Evolutionary conservation across 164 flowering plant genomes (phyloP).

Genomic region (Pachysandra terminalis): DNA sequence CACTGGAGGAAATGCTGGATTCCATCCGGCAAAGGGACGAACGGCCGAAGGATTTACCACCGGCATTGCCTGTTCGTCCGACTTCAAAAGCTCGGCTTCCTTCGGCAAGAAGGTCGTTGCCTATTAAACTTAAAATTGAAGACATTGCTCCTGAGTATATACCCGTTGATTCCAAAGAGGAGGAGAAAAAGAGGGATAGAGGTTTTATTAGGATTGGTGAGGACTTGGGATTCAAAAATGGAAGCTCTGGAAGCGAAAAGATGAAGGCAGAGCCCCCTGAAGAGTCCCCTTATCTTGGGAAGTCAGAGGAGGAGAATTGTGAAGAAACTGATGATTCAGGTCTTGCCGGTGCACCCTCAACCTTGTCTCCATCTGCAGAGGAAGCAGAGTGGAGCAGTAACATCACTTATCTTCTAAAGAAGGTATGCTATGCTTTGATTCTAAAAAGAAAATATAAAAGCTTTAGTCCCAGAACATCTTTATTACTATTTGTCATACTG

Average conservation of each 20-base stretch:
- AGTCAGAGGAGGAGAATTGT: conserved; percentile 13
- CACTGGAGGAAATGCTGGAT: conserved; percentile 94
- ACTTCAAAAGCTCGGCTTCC: conserved; percentile 69
- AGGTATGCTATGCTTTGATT: conserved; percentile 39
- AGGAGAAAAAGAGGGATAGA: conserved; percentile 31
- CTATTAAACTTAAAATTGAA: conserved; percentile 40
- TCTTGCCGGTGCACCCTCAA: conserved; percentile 16
- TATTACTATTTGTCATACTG: too few species aligned
- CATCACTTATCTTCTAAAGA: conserved; percentile 57
- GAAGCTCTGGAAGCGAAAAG: conserved; percentile 50
- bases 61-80: conserved; percentile 84
- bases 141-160: conserved; percentile 10
- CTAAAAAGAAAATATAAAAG: too few species aligned
- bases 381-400: conserved; percentile 50
- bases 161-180: conserved; percentile 20
- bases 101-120: conserved; percentile 50
- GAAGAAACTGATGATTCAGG: conserved; percentile 20
- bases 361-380: conserved; percentile 12
- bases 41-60: conserved; percentile 72
- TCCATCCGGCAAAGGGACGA: conserved; percentile 62
- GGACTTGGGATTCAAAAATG: conserved; percentile 28
- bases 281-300: conserved; percentile 44
- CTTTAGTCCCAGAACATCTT: too few species aligned
- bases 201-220: conserved; percentile 16
- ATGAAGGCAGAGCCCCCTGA: conserved; percentile 26